Evolutionary conservation across 2,329 filamentous ascomycete species (phyloP), one percentile per base, ranked within the genome.

Genomic region (Parastagonospora avenae): DNA sequence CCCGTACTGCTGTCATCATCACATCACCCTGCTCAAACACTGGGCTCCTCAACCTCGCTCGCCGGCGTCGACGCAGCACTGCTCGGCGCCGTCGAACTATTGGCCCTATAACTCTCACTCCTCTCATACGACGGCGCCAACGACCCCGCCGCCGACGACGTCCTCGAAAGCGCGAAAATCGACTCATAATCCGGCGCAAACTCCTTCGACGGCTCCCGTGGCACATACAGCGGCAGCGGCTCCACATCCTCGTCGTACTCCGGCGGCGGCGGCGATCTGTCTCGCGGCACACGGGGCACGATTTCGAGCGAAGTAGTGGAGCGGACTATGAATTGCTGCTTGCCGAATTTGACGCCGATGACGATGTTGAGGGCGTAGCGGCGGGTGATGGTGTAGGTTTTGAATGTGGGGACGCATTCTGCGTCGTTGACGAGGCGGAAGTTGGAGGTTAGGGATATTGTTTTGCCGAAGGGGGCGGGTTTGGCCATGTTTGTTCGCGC

Each of bases 351-450:
- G 37, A 73, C 55, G 30, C 64, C 67, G 4, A 73, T 54, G 3
- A 55, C 50, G 2, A 72, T 50, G 8, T 45, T 55, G 16, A 74
- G 57, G 6, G 52, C 55, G 47, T 74, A 73, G 1, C 62, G 57
- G 2, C 68, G 62, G 2, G 63, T 70, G 19, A 73, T 60, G 2
- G 63, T 68, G 46, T 71, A 73, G 1, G 71, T 71, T 30, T 63
- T 71, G 57, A 73, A 72, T 0, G 64, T 66, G 0, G 71, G 71
- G 1, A 72, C 60, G 42, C 68, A 71, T 46, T 73, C 68, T 7
- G 48, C 52, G 36, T 72, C 63, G 32, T 73, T 66, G 12, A 72
- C 54, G 8, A 72, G 55, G 36, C 68, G 66, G 49, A 73, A 72
- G 43, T 67, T 66, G 7, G 60, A 60, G 0, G 69, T 69, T 10